phyloP scores from a whole-genome alignment of 73 alveolate species.

The Paramecium tetraurelia region DNA sequence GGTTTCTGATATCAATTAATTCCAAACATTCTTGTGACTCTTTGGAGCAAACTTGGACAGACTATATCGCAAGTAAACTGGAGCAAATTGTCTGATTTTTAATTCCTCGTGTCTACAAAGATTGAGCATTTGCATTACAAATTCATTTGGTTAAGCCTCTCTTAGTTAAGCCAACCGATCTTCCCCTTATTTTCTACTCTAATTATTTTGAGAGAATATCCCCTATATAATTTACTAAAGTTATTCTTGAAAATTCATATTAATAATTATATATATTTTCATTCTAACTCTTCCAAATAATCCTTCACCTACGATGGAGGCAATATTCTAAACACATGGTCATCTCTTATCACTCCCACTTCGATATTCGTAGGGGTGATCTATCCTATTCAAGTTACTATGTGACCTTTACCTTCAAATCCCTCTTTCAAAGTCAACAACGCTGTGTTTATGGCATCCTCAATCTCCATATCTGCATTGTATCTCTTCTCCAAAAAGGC shows the following conservation, averaged over 20 bases:
- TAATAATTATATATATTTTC: conserved; percentile 26
- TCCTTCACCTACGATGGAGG: conserved; percentile 77
- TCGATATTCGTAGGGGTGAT: conserved; percentile 70
- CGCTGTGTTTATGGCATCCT: conserved; percentile 94
- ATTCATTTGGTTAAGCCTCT: conserved; percentile 20
- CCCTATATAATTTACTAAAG: neutral
- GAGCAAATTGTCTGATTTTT: neutral
- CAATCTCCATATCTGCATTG: conserved; percentile 83
- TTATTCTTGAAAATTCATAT: neutral
- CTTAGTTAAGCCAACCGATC: conserved; percentile 60
- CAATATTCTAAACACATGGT: conserved; percentile 71
- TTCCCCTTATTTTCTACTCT: conserved; percentile 68
- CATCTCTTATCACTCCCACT: conserved; percentile 76
- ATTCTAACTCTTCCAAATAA: conserved; percentile 82
- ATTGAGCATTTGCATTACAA: neutral
- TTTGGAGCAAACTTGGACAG: neutral
- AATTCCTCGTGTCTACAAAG: neutral
- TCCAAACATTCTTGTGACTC: conserved; percentile 8
- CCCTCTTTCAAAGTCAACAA: conserved; percentile 87
- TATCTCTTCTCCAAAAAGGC: conserved; percentile 91
- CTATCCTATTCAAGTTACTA: neutral
- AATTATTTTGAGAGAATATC: conserved; percentile 61
- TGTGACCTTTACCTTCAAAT: conserved; percentile 73
- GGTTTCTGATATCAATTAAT: neutral
- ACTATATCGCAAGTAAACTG: neutral